Base-by-base conservation (phyloP, 1,284 basidiomycete species). In the Fomitopsis palustris region DNA sequence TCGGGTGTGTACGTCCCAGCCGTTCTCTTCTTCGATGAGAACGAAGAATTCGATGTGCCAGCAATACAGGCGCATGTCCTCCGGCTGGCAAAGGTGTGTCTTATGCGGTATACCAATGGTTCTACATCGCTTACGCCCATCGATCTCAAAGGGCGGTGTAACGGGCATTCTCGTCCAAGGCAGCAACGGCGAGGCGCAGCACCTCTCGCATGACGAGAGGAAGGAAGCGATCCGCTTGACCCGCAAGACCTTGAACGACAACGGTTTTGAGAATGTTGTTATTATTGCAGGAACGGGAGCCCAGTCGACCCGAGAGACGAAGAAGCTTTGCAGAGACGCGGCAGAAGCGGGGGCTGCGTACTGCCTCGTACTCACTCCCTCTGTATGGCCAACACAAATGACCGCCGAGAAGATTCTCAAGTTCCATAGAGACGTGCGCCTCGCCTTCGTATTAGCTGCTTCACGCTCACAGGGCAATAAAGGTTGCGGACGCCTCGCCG, bases 281-380 rank as follows among this genome's bases (percentile, higher is more conserved):
- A 82, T 97, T 53, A 87, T 96, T 60, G 93, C 90, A 9, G 95
- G 94, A 0, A 95, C 93, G 1, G 93, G 94, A 3, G 88, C 87
- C 2, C 87, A 85, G 59, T 93, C 91, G 0, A 89, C 92, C 0
- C 79, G 85, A 19, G 93, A 95, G 71, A 94, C 93, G 25, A 90
- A 92, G 71, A 81, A 88, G 69, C 80, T 96, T 41, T 89, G 88
- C 65, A 70, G 76, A 23, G 90, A 95, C 66, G 94, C 93, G 2
- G 85, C 84, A 49, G 86, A 87, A 17, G 90, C 89, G 0, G 94
- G 95, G 3, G 93, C 93, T 8, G 84, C 85, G 37, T 85, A 89
- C 67, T 87, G 83, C 6, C 83, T 93, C 54, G 88, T 92, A n/a
- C 73, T 90, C 52, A 88, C 88, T 0, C 88, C 89, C 3, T 84